Conservation (phyloP, 768 basidiomycete species). For the Lactarius deliciosus region DNA sequence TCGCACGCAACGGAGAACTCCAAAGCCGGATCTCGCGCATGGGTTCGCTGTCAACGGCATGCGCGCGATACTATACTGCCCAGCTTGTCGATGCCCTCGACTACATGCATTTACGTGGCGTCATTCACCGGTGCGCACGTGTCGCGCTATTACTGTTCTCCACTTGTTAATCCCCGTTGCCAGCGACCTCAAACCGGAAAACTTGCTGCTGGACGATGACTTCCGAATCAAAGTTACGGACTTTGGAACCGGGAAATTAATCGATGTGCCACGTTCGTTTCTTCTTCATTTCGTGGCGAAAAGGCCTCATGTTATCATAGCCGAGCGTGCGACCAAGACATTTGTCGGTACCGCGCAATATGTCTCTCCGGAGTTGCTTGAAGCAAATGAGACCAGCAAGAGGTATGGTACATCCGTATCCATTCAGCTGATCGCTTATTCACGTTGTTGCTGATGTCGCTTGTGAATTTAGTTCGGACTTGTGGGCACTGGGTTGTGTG, state of each 20-base stretch:
- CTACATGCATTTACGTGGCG: slow-evolving; percentile 87
- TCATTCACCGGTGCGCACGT: slow-evolving; percentile 72
- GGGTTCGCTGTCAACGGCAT: slow-evolving; percentile 82
- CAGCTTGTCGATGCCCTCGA: slow-evolving; percentile 86
- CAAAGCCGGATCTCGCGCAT: slow-evolving; percentile 67
- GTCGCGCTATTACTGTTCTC: slow-evolving; percentile 17
- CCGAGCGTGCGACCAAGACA: slow-evolving; percentile 54
- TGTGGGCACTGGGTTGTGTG: slow-evolving; percentile 95
- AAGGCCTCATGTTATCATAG: slow-evolving; percentile 35
- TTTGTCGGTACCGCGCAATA: slow-evolving; percentile 93
- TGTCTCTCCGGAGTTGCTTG: slow-evolving; percentile 82
- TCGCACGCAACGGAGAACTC: slow-evolving; percentile 76
- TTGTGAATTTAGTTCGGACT: slow-evolving; percentile 64
- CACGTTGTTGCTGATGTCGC: slow-evolving; percentile 5
- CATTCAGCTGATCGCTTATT: slow-evolving; percentile 1
- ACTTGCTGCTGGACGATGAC: slow-evolving; percentile 82
- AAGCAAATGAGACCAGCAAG: slow-evolving; percentile 68
- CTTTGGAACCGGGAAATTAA: slow-evolving; percentile 88
- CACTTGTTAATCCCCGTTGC: slow-evolving; percentile 15
- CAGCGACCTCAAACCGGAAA: slow-evolving; percentile 83
- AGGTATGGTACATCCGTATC: slow-evolving; percentile 49
- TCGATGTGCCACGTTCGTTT: slow-evolving; percentile 54
- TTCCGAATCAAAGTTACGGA: slow-evolving; percentile 94
- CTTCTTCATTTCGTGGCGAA: slow-evolving; percentile 33
- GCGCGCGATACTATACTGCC: slow-evolving; percentile 82